Base-by-base conservation (phyloP, 2,329 filamentous ascomycete genomes). In the Arthroderma sp. region DNA sequence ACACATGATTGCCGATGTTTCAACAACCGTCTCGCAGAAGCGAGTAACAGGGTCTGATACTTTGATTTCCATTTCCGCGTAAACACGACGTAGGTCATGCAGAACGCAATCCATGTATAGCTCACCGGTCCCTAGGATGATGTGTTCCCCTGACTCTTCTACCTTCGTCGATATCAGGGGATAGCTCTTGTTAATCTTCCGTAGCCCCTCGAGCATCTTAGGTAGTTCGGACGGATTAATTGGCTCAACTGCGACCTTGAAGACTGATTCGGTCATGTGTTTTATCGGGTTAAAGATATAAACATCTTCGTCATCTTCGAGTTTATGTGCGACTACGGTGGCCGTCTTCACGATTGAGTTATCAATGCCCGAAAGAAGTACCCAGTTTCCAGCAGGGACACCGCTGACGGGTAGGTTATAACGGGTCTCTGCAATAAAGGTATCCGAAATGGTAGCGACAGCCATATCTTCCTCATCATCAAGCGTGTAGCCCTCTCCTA, bases 21-120 rank as follows among this genome's bases (percentile, higher is more conserved):
- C 91, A 33, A 94, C 87, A 28, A 95, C 89, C 0, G 91, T 98
- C 67, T 98, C 91, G 65, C 87, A 95, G 72, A 98, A 98, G 40
- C 91, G 77, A 10, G 91, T 96, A 37, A 98, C 89, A 1, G 91
- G 91, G 60, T 98, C 91, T 0, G 91, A 98, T 40, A 98, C 86
- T 67, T 96, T 96, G 67, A 98, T 84, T 62, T 98, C 91, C 91
- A 98, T 98, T 57, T 96, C 89, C 9, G 91, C 88, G 60, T 95
- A 98, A n/a, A 96, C 66, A 36, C 81, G 78, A 44, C 91, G 83
- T 39, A 98, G 73, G 60, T 98, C 91, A 62, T 98, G 91, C 38
- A 98, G 73, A 3, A 98, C 89, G 57, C 91, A 98, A 62, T 98
- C 91, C 88, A 98, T 96, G 69, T 98, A 98, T n/a, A 98, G 72